These are phyloP conservation scores for Phellinidium pouzarii DNA, from an alignment of 1,284 basidiomycete species.

Conservation along the genomic window DNA sequence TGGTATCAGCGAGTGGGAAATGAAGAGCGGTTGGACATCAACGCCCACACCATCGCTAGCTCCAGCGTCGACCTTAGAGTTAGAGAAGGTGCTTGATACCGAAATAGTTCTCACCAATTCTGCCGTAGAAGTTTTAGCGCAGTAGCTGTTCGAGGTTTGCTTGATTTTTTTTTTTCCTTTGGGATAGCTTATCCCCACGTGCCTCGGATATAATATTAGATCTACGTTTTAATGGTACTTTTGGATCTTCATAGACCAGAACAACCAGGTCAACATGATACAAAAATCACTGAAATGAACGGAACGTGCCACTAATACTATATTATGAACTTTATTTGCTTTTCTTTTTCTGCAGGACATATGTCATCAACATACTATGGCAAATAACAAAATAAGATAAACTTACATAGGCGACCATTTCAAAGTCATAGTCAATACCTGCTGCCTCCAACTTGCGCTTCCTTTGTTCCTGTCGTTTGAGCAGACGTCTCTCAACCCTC, in stretches of 20 bases:
- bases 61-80: neutral
- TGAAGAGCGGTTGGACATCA: conserved; percentile 33
- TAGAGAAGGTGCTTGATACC: neutral
- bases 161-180: neutral
- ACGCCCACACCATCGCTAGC: neutral
- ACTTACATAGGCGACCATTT: conserved; percentile 56
- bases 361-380: too few relatives aligned
- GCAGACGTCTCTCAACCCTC: conserved; percentile 61
- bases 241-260: too few relatives aligned
- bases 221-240: neutral
- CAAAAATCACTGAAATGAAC: too few relatives aligned
- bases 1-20: conserved; percentile 69
- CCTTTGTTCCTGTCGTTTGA: conserved; percentile 74
- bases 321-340: neutral
- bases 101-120: neutral
- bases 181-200: neutral
- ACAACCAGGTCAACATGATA: too few relatives aligned
- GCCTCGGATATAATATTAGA: neutral
- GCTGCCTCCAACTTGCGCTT: conserved; percentile 73
- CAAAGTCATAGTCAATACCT: conserved; percentile 90
- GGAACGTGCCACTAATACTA: too few relatives aligned
- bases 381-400: neutral
- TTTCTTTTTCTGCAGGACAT: conserved; percentile 1
- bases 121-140: neutral
- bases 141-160: neutral